A percentile compares a stretch with the other conserved stretches of the same genome.
These are phyloP conservation scores for Kazachstania viticola DNA, from an alignment of 805 yeast species.

Conservation along the genomic window DNA sequence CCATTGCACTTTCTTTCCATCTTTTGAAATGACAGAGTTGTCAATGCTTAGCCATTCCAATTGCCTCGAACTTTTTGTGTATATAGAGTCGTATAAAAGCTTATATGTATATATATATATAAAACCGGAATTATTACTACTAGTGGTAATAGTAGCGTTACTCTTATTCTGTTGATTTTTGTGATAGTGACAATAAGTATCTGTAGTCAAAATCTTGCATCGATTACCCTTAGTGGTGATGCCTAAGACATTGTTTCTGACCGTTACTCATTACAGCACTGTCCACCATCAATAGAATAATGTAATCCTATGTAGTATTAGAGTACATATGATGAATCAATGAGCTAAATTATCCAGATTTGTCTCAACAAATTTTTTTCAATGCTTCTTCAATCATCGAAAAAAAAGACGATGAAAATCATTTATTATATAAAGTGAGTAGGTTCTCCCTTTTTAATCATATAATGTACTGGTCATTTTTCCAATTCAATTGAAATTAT, in stretches of 20 bases:
- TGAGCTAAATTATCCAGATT: too few species aligned
- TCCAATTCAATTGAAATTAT: too few species aligned
- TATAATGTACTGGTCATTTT: too few species aligned
- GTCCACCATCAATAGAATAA: too few species aligned
- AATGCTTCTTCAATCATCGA: too few species aligned
- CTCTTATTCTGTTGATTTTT: conserved; percentile 8
- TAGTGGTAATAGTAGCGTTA: background rate
- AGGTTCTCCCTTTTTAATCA: too few species aligned
- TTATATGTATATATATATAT: conserved; percentile 21
- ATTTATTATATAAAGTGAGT: too few species aligned
- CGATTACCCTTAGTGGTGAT: conserved; percentile 13
- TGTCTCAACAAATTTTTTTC: too few species aligned
- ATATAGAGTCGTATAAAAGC: conserved; percentile 10
- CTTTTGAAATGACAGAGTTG: conserved; percentile 9
- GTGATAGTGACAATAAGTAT: conserved; percentile 15
- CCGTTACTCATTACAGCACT: too few species aligned
- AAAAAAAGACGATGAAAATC: too few species aligned
- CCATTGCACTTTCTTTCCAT: conserved; percentile 8
- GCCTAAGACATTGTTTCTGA: conserved; percentile 21
- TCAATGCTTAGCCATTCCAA: conserved; percentile 14
- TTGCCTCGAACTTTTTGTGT: background rate
- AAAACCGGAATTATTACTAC: conserved; percentile 9
- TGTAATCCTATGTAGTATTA: too few species aligned
- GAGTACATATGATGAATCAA: too few species aligned
- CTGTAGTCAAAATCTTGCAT: conserved; percentile 10